phyloP scores from a whole-genome alignment of 352 stramenopile genomes.

The Globisporangium polare region DNA sequence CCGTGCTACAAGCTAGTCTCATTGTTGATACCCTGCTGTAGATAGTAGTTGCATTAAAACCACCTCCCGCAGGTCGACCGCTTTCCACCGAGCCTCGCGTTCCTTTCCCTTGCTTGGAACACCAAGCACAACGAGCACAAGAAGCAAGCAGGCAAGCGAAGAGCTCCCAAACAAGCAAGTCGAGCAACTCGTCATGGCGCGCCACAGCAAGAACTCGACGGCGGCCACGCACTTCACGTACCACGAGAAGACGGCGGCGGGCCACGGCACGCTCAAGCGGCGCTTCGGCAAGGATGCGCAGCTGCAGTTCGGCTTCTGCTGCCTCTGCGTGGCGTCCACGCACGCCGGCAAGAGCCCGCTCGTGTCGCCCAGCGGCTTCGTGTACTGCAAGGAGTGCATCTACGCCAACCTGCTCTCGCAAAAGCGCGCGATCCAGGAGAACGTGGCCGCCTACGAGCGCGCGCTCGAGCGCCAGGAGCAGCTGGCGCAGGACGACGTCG shows the following conservation, averaged over 20 bases:
- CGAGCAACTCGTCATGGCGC: constrained; percentile 41
- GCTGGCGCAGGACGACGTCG: constrained; percentile 38
- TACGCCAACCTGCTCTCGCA: constrained; percentile 83
- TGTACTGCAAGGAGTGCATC: constrained; percentile 89
- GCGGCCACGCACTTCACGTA: constrained; percentile 87
- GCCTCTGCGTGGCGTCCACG: constrained; percentile 65
- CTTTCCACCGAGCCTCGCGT: neutral
- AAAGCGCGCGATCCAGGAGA: constrained; percentile 79
- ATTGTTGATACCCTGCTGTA: neutral
- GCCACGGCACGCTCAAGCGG: constrained; percentile 80
- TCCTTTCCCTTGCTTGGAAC: neutral
- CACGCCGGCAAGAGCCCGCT: constrained; percentile 53
- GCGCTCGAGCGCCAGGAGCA: constrained; percentile 51
- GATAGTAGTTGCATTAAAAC: neutral
- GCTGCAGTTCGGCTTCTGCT: constrained; percentile 73
- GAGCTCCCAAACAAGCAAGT: neutral
- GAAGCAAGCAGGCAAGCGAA: neutral
- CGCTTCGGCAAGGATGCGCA: constrained; percentile 80
- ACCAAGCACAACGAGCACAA: neutral
- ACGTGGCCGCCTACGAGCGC: constrained; percentile 52
- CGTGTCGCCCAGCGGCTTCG: constrained; percentile 60
- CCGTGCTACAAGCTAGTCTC: neutral
- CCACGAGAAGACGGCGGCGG: constrained; percentile 65
- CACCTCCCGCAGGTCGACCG: neutral
- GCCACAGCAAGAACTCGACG: constrained; percentile 88